These are phyloP conservation scores for Serendipita sp. DNA, from an alignment of 768 basidiomycete species.

Conservation along the genomic window DNA sequence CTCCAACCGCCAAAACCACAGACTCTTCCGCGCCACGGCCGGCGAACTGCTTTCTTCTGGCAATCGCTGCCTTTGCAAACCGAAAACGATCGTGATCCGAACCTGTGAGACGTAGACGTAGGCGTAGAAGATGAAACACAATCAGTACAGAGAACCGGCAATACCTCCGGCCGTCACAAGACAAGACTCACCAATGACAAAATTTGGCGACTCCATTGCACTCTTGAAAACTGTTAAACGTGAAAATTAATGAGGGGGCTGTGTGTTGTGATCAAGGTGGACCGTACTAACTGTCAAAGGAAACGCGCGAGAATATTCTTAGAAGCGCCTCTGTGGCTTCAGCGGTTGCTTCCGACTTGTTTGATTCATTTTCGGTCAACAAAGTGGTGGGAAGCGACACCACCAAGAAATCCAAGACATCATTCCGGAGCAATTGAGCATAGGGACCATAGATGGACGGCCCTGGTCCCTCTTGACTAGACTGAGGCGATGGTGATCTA, in stretches of 20 bases:
- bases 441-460: constrained; percentile 57
- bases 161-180: neutral
- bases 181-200: constrained; percentile 50
- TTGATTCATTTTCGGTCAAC: neutral
- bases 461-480: constrained; percentile 20
- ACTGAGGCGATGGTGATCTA: constrained; percentile 10
- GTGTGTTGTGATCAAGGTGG: neutral
- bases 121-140: neutral
- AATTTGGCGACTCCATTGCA: constrained; percentile 61
- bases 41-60: constrained; percentile 63
- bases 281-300: constrained; percentile 42
- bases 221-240: constrained; percentile 45
- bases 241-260: neutral
- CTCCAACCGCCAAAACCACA: constrained; percentile 83
- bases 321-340: constrained; percentile 44
- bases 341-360: constrained; percentile 22
- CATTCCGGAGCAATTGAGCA: constrained; percentile 57
- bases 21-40: constrained; percentile 69
- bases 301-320: constrained; percentile 60
- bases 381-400: constrained; percentile 49
- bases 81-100: constrained; percentile 79
- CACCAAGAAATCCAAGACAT: constrained; percentile 64
- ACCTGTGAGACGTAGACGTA: constrained; percentile 25
- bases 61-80: constrained; percentile 82
- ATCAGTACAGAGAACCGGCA: neutral